Base-by-base conservation (phyloP, 1,284 basidiomycete species). In the Ceratobasidium sp. region DNA sequence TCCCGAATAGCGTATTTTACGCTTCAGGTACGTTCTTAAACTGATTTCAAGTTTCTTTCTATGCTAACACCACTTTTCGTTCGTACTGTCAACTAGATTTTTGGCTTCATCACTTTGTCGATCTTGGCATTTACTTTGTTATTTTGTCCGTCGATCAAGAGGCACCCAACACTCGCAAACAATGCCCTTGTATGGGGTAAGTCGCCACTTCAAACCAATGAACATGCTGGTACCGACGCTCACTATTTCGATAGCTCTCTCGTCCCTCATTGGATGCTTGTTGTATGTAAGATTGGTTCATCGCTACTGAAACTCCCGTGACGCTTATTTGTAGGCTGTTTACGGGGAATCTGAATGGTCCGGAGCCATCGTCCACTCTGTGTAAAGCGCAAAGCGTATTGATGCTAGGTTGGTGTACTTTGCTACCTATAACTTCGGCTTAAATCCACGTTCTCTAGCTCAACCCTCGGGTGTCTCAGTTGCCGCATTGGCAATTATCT, bases 71-170 rank as follows among this genome's bases (percentile, higher is more conserved):
- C 20, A 26, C 17, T 7, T 56, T 23, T 56, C 2, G 3, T 13
- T 17, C 40, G 3, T 17, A 33, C 33, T 33, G 33, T 33, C 23
- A 7, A 28, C 9, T 28, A 71, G 69, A 6, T 73, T 48, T 73
- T 73, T 38, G 56, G 69, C n/a, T 62, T 73, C 15, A 56, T 73
- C 0, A 61, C 69, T 13, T 40, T 73, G 2, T 56, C 69, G 12
- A 5, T 62, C 42, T 48, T 73, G 56, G 46, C 69, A 62, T 62
- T 12, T 40, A 73, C 69, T 33, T 73, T 73, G 12, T 42, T 73
- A 13, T 73, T 73, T 33, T 73, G 56, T 48, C 57, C 69, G 44
- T 73, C 69, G 56, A 40, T 73, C n/a, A 73, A 73, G 42, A 33
- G 69, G 28, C 69, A 73, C 56, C 69, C 69, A 26, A 73, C 69